These are phyloP conservation scores for Candida mattraensis DNA, from an alignment of 805 yeast genomes.

Conservation along the genomic window DNA sequence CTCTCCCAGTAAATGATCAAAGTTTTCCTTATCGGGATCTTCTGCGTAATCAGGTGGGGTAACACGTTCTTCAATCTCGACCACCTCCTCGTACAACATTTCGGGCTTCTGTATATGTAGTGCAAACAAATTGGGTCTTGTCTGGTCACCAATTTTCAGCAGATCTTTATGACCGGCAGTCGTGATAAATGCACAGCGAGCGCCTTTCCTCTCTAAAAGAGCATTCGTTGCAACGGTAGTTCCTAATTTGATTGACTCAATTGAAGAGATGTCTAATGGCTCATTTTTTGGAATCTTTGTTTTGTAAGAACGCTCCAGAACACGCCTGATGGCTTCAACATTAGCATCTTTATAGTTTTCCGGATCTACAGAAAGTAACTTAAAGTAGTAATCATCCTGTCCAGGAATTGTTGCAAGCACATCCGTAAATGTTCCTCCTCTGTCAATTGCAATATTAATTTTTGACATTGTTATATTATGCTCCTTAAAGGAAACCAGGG, in stretches of 20 bases:
- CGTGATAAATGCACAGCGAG: slow-evolving; percentile 20
- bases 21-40: slow-evolving; percentile 16
- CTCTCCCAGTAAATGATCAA: slow-evolving; percentile 22
- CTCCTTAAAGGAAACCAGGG: no score
- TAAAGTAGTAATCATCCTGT: slow-evolving; percentile 37
- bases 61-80: slow-evolving; percentile 19
- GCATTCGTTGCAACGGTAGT: slow-evolving; percentile 28
- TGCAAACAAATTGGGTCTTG: slow-evolving; percentile 25
- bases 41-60: slow-evolving; percentile 25
- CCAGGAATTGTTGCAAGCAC: slow-evolving; percentile 44
- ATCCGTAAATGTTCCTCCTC: slow-evolving; percentile 48
- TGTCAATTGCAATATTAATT: slow-evolving; percentile 14
- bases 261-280: slow-evolving; percentile 15
- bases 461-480: no score
- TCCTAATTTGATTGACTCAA: slow-evolving; percentile 25
- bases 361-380: slow-evolving; percentile 25
- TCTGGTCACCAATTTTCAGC: slow-evolving; percentile 32
- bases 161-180: slow-evolving; percentile 33
- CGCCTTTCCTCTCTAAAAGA: slow-evolving; percentile 21
- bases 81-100: slow-evolving; percentile 16
- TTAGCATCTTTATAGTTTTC: slow-evolving; percentile 27
- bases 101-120: slow-evolving; percentile 17
- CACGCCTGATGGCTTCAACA: slow-evolving; percentile 25
- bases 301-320: slow-evolving; percentile 16
- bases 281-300: slow-evolving; percentile 15